These are phyloP conservation scores for Trichoderma harzianum DNA, from an alignment of 2,329 filamentous ascomycete species.

Conservation along the genomic window DNA sequence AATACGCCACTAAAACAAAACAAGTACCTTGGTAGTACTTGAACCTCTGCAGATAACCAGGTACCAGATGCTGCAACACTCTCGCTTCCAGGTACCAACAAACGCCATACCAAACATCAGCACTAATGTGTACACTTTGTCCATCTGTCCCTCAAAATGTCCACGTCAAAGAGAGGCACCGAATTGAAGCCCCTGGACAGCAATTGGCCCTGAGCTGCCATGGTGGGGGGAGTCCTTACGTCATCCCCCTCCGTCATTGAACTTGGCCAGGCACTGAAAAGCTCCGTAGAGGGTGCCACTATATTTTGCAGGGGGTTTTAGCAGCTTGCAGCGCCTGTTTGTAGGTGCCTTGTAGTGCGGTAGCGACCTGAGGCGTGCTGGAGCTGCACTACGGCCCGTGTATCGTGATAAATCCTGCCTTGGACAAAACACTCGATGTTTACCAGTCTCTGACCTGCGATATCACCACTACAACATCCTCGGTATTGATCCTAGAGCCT, in stretches of 20 bases:
- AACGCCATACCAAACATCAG: neutral
- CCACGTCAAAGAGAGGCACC: neutral
- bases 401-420: constrained; percentile 2
- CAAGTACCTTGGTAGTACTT: neutral
- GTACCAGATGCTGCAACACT: neutral
- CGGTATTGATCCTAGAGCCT: neutral
- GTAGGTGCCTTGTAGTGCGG: neutral
- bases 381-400: neutral
- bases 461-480: neutral
- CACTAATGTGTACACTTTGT: neutral
- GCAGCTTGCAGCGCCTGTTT: neutral
- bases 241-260: constrained; percentile 6
- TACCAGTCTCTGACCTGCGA: neutral
- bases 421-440: neutral
- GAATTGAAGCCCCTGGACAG: neutral
- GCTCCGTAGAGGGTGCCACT: neutral
- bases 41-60: neutral
- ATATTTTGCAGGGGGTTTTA: neutral
- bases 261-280: neutral
- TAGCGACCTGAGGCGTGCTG: neutral
- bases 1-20: neutral
- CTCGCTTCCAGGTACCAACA: neutral
- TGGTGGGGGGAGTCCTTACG: constrained; percentile 7
- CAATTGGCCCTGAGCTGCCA: neutral
- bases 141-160: neutral